phyloP scores from a whole-genome alignment of 2,329 filamentous ascomycete genomes.

The Raffaelea arxii region DNA sequence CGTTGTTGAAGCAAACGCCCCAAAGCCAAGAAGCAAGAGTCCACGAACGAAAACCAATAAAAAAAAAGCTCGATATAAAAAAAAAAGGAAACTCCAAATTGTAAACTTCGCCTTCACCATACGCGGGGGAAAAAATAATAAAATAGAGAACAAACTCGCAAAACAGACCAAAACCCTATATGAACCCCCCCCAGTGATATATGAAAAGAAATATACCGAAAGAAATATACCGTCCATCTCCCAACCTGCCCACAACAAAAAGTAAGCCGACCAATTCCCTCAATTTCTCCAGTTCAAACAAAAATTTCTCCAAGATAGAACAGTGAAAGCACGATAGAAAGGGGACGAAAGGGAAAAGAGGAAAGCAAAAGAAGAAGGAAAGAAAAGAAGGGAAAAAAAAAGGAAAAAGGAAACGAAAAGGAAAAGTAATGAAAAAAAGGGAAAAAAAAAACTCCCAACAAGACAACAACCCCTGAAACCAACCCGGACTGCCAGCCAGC shows the following conservation, averaged over 20 bases:
- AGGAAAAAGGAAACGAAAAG: background rate
- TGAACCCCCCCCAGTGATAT: too few species aligned
- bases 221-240: too few species aligned
- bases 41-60: background rate
- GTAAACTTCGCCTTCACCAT: too few species aligned
- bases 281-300: too few species aligned
- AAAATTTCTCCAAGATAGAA: background rate
- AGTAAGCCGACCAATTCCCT: too few species aligned
- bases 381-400: background rate
- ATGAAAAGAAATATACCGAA: too few species aligned
- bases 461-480: background rate
- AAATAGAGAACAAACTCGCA: too few species aligned
- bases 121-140: too few species aligned
- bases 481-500: background rate
- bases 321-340: background rate
- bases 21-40: background rate
- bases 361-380: background rate
- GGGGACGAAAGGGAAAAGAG: background rate
- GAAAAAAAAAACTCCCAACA: conserved; percentile 3
- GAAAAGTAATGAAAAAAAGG: background rate
- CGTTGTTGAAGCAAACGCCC: background rate
- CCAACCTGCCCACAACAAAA: too few species aligned
- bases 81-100: too few species aligned
- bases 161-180: too few species aligned
- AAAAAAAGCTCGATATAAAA: background rate